A percentile compares a stretch with the other conserved stretches of the same genome.
These are phyloP conservation scores for Penicillium ochrochloron DNA, from an alignment of 495 filamentous ascomycete species.

Conservation along the genomic window DNA sequence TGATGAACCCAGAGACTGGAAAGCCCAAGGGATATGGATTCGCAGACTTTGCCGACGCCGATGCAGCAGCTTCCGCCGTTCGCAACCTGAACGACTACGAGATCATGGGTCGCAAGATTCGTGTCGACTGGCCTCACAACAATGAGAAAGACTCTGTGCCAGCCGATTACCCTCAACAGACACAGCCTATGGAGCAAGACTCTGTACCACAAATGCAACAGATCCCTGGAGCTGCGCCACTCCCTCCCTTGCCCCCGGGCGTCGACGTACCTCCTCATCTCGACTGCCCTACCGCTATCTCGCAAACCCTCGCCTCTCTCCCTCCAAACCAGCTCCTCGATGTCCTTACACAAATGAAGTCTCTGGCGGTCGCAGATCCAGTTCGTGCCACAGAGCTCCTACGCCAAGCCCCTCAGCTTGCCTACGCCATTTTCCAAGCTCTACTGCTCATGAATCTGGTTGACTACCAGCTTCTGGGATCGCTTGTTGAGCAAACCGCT, in stretches of 20 bases:
- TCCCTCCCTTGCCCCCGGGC: conserved; percentile 84
- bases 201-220: conserved; percentile 30
- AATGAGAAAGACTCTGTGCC: conserved; percentile 74
- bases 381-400: conserved; percentile 85
- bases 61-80: conserved; percentile 91
- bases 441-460: conserved; percentile 93
- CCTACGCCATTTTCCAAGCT: conserved; percentile 95
- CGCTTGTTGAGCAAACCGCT: conserved; percentile 60
- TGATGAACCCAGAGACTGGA: conserved; percentile 95
- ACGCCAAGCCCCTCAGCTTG: conserved; percentile 86
- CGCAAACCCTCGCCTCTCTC: conserved; percentile 81
- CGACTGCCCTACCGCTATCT: conserved; percentile 87
- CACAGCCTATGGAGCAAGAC: conserved; percentile 32
- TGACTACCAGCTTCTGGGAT: conserved; percentile 62
- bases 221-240: conserved; percentile 40
- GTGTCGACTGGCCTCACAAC: conserved; percentile 94
- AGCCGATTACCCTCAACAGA: conserved; percentile 51
- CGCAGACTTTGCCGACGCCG: conserved; percentile 86
- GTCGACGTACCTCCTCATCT: conserved; percentile 80
- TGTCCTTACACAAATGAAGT: conserved; percentile 93
- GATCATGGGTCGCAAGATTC: conserved; percentile 90
- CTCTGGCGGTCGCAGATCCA: conserved; percentile 78
- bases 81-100: conserved; percentile 96
- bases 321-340: conserved; percentile 90
- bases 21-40: conserved; percentile 97